phyloP scores from a whole-genome alignment of 192 early-diverging fungal species.

The Coemansia javaensis region DNA sequence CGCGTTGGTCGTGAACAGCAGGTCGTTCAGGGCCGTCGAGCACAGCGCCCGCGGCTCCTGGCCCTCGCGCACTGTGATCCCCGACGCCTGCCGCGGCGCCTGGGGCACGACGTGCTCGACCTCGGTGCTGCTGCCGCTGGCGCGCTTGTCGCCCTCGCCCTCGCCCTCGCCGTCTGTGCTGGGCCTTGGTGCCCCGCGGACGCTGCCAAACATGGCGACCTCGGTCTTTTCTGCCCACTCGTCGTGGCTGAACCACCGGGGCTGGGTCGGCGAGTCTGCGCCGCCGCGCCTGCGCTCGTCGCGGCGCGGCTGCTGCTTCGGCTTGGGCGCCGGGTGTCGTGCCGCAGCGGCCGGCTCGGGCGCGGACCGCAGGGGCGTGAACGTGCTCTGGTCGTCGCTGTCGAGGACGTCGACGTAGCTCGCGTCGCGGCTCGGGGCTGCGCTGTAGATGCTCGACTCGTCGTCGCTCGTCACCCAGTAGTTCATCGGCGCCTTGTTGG shows the following conservation, averaged over 20 bases:
- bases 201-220: slow-evolving; percentile 35
- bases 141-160: too few relatives aligned
- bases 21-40: slow-evolving; percentile 27
- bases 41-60: slow-evolving; percentile 11
- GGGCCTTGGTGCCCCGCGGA: slow-evolving; percentile 1
- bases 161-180: not conserved
- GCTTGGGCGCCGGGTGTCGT: not conserved
- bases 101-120: not conserved
- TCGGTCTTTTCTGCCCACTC: slow-evolving; percentile 29
- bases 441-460: slow-evolving; percentile 5
- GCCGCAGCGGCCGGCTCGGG: not conserved
- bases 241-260: slow-evolving; percentile 27
- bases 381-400: not conserved
- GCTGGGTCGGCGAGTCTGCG: too few relatives aligned
- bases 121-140: too few relatives aligned
- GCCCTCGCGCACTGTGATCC: slow-evolving; percentile 6
- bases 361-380: slow-evolving; percentile 14
- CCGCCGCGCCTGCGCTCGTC: not conserved
- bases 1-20: slow-evolving; percentile 40
- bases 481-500: slow-evolving; percentile 21
- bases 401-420: slow-evolving; percentile 9
- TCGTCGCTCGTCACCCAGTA: slow-evolving; percentile 31
- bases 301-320: too few relatives aligned
- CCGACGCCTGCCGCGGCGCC: slow-evolving; percentile 1
- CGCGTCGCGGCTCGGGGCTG: not conserved